Evolutionary conservation across 179 eudicot genomes (phyloP), one percentile per base, ranked within the genome.

Genomic region (Sideroxylon spinosum): DNA sequence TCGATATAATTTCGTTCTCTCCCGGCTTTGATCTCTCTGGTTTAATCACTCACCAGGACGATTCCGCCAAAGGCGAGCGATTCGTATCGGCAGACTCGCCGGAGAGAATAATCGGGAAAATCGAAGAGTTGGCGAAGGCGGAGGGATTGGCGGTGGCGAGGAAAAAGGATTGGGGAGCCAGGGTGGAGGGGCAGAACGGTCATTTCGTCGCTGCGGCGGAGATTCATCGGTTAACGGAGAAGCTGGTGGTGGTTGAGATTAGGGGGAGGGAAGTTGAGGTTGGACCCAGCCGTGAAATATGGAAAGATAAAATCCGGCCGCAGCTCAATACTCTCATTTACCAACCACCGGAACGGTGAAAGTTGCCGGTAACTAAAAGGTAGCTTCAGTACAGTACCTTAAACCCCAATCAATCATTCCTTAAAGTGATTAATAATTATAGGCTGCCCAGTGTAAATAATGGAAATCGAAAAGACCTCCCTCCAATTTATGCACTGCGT

Each of bases 1-100:
- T 89, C 29, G 86, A 89, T 12, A 85, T 89, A 14, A 89, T 89
- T 0, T 86, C 90, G 4, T 73, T 87, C 65, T 89, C 91, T 0
- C 62, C 79, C 19, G 90, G 90, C 2, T 78, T 87, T 5, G 84
- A 89, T 76, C 72, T 89, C 25, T 87, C 91, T 4, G 84, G 85
- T 0, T 71, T 89, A 50, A 84, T 89, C 49, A 76, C 84, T 1
- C 17, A 50, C 22, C 14, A 64, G 4, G 76, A n/a, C 0, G 0
- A 9, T 11, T 48, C 29, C 2, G 59, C 53, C 8, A 67, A 57
- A 8, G 77, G 71, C 3, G 85, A 82, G 71, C 37, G 82, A 6
- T 70, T 82, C n/a, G 68, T 78, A 0, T 79, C 81, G 32, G 76
- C 57, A 3, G 79, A 75, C 79, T 13, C 79, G 16, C 81, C 81